Evolutionary conservation across 2,329 filamentous ascomycete genomes (phyloP).

Genomic region (Beauveria varroae): DNA sequence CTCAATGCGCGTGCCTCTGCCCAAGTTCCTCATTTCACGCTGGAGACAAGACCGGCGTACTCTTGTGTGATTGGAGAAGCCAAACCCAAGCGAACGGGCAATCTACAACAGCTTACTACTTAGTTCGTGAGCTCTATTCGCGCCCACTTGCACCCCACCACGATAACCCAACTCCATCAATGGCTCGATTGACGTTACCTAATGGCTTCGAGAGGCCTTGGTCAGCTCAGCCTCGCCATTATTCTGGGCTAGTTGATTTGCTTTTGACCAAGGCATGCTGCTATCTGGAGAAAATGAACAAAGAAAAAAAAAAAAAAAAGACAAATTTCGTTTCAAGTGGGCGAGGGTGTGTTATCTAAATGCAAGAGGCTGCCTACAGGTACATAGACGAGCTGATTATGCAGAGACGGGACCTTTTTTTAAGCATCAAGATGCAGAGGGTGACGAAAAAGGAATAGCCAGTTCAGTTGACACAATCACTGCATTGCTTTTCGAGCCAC

Average conservation of each 20-base stretch:
- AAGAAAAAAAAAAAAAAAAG: background rate
- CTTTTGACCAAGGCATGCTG: background rate
- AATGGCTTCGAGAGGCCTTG: background rate
- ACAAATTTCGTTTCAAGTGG: background rate
- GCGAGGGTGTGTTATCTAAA: constrained; percentile 1
- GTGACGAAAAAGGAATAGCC: background rate
- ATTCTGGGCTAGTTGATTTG: too few species aligned
- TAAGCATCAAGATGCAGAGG: background rate
- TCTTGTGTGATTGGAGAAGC: too few species aligned
- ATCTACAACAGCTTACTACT: too few species aligned
- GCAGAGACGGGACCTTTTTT: background rate
- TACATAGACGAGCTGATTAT: background rate
- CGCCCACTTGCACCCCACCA: too few species aligned
- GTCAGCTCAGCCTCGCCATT: background rate
- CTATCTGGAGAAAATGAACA: background rate
- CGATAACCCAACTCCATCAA: background rate
- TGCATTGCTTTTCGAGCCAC: background rate
- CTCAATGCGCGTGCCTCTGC: background rate
- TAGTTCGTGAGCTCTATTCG: too few species aligned
- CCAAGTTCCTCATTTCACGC: too few species aligned
- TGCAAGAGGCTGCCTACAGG: background rate
- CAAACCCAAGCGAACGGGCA: too few species aligned
- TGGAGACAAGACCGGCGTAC: too few species aligned
- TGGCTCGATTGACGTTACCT: constrained; percentile 1
- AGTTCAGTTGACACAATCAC: background rate